A percentile compares a stretch with the other conserved stretches of the same genome.
phyloP scores from a whole-genome alignment of 495 filamentous ascomycete genomes.

The Neurospora africana region DNA sequence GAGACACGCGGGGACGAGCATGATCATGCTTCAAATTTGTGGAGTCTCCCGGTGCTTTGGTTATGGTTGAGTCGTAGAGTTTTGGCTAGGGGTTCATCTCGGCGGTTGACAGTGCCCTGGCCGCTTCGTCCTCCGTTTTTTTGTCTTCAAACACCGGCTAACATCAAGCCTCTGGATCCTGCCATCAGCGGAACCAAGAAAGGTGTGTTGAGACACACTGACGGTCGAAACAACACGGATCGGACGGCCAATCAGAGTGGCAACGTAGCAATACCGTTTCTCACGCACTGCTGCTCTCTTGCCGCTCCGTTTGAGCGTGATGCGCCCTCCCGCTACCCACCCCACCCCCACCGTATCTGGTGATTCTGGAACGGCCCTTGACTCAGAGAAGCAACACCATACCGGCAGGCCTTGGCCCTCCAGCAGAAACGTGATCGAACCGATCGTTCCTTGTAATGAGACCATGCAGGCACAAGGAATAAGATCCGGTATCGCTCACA shows the following conservation, averaged over 20 bases:
- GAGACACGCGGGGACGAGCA: slow-evolving; percentile 17
- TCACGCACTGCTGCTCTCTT: not conserved
- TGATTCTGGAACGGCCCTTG: slow-evolving; percentile 1
- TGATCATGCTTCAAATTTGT: slow-evolving; percentile 11
- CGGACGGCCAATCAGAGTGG: not conserved
- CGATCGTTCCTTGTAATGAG: not conserved
- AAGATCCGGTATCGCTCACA: slow-evolving; percentile 9
- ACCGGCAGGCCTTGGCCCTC: not conserved
- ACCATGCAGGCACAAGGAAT: not conserved
- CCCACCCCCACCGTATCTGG: not conserved
- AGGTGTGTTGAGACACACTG: not conserved
- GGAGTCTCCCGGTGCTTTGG: slow-evolving; percentile 11
- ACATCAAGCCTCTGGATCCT: not conserved
- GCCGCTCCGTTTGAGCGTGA: not conserved
- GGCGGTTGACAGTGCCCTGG: not conserved
- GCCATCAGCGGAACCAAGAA: not conserved
- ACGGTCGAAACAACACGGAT: not conserved
- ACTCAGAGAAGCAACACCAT: not conserved
- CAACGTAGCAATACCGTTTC: not conserved
- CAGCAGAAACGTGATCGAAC: not conserved
- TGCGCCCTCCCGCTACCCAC: not conserved
- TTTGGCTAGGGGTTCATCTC: not conserved
- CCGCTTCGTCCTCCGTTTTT: not conserved
- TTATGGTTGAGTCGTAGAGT: slow-evolving; percentile 12
- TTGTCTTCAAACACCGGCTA: not conserved